Percentiles rank a stretch among this genome's conserved stretches.
Evolutionary conservation across 1,284 basidiomycete species (phyloP).

Genomic region (Leccinum pachyderme): DNA sequence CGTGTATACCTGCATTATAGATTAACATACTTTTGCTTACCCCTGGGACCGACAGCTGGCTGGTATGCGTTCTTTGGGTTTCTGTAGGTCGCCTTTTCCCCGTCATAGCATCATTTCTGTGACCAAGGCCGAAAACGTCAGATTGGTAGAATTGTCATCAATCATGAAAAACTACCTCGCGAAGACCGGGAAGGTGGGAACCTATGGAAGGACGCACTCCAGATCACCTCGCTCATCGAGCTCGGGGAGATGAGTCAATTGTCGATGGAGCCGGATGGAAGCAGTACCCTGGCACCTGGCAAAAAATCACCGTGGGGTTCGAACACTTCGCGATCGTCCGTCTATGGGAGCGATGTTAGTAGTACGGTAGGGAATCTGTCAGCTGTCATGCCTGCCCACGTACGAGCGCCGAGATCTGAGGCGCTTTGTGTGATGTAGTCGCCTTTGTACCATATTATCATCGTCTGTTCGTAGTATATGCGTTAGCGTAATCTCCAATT

Average conservation of each 20-base stretch:
- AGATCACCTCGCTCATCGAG: neutral
- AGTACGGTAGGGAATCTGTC: neutral
- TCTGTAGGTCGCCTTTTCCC: neutral
- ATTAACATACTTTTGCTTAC: neutral
- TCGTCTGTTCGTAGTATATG: neutral
- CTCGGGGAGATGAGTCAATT: neutral
- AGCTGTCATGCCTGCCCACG: neutral
- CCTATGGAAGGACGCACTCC: neutral
- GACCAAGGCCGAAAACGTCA: neutral
- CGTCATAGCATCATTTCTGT: neutral
- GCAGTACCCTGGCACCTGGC: neutral
- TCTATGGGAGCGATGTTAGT: neutral
- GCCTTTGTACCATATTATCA: neutral
- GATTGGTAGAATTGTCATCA: conserved; percentile 10
- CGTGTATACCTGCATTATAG: neutral
- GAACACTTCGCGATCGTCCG: neutral
- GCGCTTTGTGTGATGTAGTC: neutral
- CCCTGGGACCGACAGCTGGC: conserved; percentile 2
- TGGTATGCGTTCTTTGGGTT: conserved; percentile 2
- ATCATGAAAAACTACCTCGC: conserved; percentile 1
- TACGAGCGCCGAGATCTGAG: neutral
- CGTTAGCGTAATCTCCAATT: neutral
- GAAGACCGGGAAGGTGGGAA: neutral
- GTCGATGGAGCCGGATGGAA: neutral
- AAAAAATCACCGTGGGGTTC: neutral